Evolutionary conservation across 306 rosid species (phyloP).

Genomic region (Prunus armeniaca): DNA sequence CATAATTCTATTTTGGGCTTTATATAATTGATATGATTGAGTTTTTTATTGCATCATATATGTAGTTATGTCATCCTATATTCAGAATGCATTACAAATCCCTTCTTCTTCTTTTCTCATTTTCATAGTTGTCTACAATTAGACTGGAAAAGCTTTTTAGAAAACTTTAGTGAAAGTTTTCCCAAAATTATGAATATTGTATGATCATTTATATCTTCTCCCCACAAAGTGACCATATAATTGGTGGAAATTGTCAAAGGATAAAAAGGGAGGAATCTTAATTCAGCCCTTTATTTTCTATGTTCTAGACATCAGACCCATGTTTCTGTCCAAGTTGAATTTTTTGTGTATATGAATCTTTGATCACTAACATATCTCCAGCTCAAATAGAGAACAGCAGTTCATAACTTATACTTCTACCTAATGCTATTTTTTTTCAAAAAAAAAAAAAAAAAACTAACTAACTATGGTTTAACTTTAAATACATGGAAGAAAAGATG

Average conservation of each 20-base stretch:
- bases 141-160: not conserved
- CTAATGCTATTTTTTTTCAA: not conserved
- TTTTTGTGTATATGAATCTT: not conserved
- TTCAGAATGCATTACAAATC: not conserved
- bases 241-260: not conserved
- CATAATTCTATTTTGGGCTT: not conserved
- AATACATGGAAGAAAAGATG: not conserved
- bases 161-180: not conserved
- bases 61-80: not conserved
- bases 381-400: constrained; percentile 2
- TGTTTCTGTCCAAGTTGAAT: not conserved
- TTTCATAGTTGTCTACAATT: not conserved
- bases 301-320: not conserved
- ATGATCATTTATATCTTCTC: not conserved
- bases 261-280: not conserved
- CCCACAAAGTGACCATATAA: not conserved
- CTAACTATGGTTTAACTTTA: not conserved
- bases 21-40: not conserved
- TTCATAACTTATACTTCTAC: not conserved
- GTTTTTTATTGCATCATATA: not conserved
- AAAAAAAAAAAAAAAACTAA: too few relatives aligned
- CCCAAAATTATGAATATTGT: not conserved
- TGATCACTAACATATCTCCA: not conserved
- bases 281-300: not conserved
- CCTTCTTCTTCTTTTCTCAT: not conserved